A percentile compares a stretch with the other conserved stretches of the same genome.
phyloP scores from a whole-genome alignment of 1,284 basidiomycete species.

The Apiotrichum gamsii region DNA sequence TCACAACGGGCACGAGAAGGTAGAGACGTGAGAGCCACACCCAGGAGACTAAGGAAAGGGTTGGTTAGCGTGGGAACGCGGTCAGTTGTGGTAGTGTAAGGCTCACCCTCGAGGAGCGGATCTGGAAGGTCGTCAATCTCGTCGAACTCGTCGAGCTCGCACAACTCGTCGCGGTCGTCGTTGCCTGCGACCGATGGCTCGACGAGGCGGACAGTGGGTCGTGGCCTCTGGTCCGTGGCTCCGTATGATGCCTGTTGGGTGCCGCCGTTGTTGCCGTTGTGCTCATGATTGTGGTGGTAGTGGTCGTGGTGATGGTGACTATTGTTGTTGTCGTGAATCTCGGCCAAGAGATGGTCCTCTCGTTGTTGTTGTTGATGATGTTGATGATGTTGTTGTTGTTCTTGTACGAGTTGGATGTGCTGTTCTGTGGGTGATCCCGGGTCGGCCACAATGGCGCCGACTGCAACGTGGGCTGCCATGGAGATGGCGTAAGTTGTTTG shows the following conservation, averaged over 20 bases:
- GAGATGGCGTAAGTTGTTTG: not conserved
- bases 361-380: no score
- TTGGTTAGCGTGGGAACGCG: no score
- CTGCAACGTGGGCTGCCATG: no score
- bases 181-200: not conserved
- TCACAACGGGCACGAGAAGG: constrained; percentile 38
- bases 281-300: not conserved
- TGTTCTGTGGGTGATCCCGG: no score
- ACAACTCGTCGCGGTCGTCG: not conserved
- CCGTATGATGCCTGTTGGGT: constrained; percentile 3
- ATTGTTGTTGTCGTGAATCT: no score
- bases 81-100: not conserved
- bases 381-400: not conserved
- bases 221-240: not conserved
- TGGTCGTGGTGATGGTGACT: not conserved
- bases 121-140: constrained; percentile 1
- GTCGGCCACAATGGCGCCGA: no score
- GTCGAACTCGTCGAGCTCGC: constrained; percentile 1
- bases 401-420: not conserved
- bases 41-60: constrained; percentile 32
- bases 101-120: not conserved
- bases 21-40: constrained; percentile 39
- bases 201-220: not conserved
- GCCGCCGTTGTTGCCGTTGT: constrained; percentile 10
- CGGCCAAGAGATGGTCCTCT: no score